A percentile compares a stretch with the other conserved stretches of the same genome.
phyloP scores from a whole-genome alignment of 2,329 filamentous ascomycete species.

The Epichloe bromicola region DNA sequence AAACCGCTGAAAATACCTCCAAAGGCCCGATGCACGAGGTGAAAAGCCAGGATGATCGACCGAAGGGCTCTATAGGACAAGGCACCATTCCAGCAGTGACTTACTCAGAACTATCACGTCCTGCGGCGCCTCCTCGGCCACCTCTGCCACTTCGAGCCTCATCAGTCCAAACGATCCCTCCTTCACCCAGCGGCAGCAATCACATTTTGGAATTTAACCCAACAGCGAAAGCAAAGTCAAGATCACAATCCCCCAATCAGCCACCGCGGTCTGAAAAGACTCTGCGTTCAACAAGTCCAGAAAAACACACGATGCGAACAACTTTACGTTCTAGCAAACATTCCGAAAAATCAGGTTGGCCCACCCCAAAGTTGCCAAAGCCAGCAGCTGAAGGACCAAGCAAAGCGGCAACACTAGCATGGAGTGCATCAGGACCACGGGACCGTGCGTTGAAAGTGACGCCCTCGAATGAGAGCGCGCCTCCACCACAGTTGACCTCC shows the following conservation, averaged over 20 bases:
- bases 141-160: constrained; percentile 40
- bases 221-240: constrained; percentile 12
- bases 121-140: constrained; percentile 44
- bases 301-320: constrained; percentile 49
- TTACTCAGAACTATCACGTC: constrained; percentile 71
- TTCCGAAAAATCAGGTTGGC: constrained; percentile 28
- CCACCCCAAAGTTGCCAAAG: constrained; percentile 27
- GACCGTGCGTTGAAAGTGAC: constrained; percentile 20
- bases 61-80: constrained; percentile 56
- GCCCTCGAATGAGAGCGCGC: constrained; percentile 13
- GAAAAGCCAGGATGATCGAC: constrained; percentile 9
- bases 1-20: constrained; percentile 7
- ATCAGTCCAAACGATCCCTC: constrained; percentile 32
- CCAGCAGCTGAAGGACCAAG: constrained; percentile 39
- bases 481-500: constrained; percentile 9
- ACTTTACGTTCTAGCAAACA: constrained; percentile 40
- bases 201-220: constrained; percentile 8
- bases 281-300: constrained; percentile 41
- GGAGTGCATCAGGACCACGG: constrained; percentile 33
- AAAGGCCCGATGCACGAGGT: constrained; percentile 11
- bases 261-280: constrained; percentile 23
- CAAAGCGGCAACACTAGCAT: constrained; percentile 52
- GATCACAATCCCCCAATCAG: constrained; percentile 21
- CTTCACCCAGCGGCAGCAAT: constrained; percentile 15
- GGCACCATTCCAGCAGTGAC: constrained; percentile 71